Evolutionary conservation across 1,284 basidiomycete species (phyloP), one percentile per base, ranked within the genome.

Genomic region (Trichosporon asahii): DNA sequence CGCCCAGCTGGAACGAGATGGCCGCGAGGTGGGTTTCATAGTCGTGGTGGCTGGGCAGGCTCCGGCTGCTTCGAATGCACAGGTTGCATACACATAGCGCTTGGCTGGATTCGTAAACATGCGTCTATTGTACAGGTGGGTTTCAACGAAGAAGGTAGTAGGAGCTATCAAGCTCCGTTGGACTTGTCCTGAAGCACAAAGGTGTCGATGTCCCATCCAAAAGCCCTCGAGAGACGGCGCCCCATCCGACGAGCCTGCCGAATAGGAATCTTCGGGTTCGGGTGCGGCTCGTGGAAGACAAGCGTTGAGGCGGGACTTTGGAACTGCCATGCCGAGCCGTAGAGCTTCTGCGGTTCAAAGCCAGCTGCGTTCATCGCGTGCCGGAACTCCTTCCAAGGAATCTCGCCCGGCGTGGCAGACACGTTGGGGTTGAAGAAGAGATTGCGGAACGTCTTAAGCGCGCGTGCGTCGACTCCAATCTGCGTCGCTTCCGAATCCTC

Each of bases 311-410:
- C 35, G 27, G 21, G 37, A 14, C 53, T 23, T 35, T 60, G 31
- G 35, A 67, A 67, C 66, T 37, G 33, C 66, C 66, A 67, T 8
- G 40, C 66, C 14, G 66, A 67, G 55, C 66, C 66, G 66, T 67
- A 67, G 9, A 67, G 57, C 57, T 67, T 67, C 8, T 67, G 25
- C 2, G 66, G 33, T 11, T 31, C 35, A 6, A 61, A 44, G 14
- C 66, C 53, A 12, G 66, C 31, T 1, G 18, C 4, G 8, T 57
- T 29, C 53, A 61, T 60, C 5, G 66, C 66, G 37, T 46, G 37
- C 25, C 25, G 25, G 37, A 67, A 67, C 18, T 67, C 66, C 11
- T 23, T 40, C 66, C 66, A 67, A 2, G 66, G 53, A 15, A 67
- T 55, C 37, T 67, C 66, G 14, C 66, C 66, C 7, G 66, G 66